Base-by-base conservation (phyloP, 2,329 filamentous ascomycete species). In the Fusarium sublunatum region DNA sequence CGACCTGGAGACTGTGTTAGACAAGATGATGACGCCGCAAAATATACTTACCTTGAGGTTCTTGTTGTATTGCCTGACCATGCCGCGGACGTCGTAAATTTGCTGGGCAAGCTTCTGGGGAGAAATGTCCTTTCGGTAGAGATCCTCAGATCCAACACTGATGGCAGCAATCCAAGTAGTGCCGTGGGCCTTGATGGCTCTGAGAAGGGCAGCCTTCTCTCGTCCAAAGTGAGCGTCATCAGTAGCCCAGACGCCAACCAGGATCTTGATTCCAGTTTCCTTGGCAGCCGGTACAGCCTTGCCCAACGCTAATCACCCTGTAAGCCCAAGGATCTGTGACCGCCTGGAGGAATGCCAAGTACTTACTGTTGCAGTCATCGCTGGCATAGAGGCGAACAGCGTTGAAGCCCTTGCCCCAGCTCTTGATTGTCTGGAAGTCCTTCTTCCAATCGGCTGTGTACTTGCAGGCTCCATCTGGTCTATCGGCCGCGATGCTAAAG, bases 391-490 rank as follows among this genome's bases (percentile, higher is more conserved):
- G 55, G 5, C 67, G 67, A 24, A 66, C 61, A 24, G 67, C 67
- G 43, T 69, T 69, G 51, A 69, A 69, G 11, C 67, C 67, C 61
- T 69, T 69, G 34, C 58, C 61, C 64, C 64, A 69, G 32, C 67
- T 32, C 53, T 69, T 69, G 43, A 69, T 69, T 2, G 67, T 53
- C 53, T 69, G 64, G n/a, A 69, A 69, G 38, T 69, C 67, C 15
- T 43, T 58, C 61, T 69, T 68, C 67, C 67, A 69, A n/a, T 69
- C 67, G 15, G 66, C 67, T 15, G 60, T 58, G 25, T 45, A 50
- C 53, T 69, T 69, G 53, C 67, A 69, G 22, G 13, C 42, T 11
- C 67, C 67, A 38, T 69, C 53, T 9, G 67, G 54, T 15, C 51
- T 52, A 67, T 69, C 69, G 48, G 67, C 67, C 28, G 61, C 61